Percentiles rank a stretch among this genome's conserved stretches.
These are phyloP conservation scores for Heteromeles arbutifolia DNA, from an alignment of 306 rosid genomes.

Conservation along the genomic window DNA sequence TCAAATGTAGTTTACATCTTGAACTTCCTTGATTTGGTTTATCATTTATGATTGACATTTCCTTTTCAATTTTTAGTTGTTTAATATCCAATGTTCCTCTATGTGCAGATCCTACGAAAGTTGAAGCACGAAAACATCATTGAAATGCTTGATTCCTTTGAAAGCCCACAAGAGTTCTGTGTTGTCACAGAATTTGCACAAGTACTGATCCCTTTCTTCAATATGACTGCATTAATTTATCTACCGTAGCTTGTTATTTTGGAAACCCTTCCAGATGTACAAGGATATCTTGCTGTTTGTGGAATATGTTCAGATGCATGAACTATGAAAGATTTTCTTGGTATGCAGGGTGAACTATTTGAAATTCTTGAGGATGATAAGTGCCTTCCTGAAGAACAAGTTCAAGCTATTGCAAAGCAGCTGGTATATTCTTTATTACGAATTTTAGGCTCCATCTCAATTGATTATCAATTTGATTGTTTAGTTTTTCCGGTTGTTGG, in stretches of 20 bases:
- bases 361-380: slow-evolving; percentile 99
- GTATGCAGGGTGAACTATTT: slow-evolving; percentile 82
- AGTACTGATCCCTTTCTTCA: slow-evolving; percentile 41
- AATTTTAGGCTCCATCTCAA: slow-evolving; percentile 2
- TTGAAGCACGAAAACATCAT: slow-evolving; percentile 92
- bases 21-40: slow-evolving; percentile 3
- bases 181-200: slow-evolving; percentile 97
- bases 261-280: slow-evolving; percentile 3
- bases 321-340: slow-evolving; percentile 12
- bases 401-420: slow-evolving; percentile 97
- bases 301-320: slow-evolving; percentile 7
- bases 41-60: background rate
- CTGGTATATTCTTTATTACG: slow-evolving; percentile 45
- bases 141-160: slow-evolving; percentile 97
- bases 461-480: background rate
- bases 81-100: slow-evolving; percentile 6
- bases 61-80: background rate
- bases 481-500: background rate
- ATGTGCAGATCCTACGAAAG: slow-evolving; percentile 78
- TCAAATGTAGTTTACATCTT: background rate
- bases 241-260: background rate
- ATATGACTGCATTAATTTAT: slow-evolving; percentile 3
- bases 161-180: slow-evolving; percentile 92
- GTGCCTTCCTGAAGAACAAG: slow-evolving; percentile 97
- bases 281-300: background rate